phyloP scores from a whole-genome alignment of 1,139 yeast species.

The Geotrichum macrosporum region DNA sequence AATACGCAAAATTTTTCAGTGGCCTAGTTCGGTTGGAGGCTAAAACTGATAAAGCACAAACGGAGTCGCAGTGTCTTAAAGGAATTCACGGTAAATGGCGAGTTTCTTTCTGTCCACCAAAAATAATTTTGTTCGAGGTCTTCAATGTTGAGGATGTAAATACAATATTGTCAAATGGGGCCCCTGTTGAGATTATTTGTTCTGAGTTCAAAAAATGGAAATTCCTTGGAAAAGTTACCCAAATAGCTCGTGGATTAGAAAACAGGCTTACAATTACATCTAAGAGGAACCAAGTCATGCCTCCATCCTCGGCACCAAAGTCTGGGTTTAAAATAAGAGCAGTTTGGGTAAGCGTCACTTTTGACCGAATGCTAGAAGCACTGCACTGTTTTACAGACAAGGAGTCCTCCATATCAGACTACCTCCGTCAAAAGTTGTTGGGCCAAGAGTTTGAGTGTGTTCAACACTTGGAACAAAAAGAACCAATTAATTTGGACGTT shows the following conservation, averaged over 20 bases:
- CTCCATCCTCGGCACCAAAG: neutral
- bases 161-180: neutral
- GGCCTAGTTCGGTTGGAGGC: neutral
- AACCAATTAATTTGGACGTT: constrained; percentile 46
- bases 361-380: constrained; percentile 79
- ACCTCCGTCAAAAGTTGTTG: neutral
- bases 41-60: neutral
- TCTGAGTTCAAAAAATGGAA: neutral
- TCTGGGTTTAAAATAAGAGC: constrained; percentile 70
- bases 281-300: neutral
- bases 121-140: neutral
- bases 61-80: neutral
- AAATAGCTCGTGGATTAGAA: neutral
- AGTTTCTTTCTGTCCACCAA: neutral
- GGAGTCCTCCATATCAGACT: neutral
- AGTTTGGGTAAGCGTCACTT: constrained; percentile 83
- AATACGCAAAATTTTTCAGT: neutral
- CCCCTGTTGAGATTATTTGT: neutral
- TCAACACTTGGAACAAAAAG: neutral
- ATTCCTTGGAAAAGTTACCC: neutral
- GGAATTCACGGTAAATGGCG: neutral
- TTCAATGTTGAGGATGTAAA: neutral
- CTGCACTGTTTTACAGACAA: neutral
- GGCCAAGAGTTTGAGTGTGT: neutral
- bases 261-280: neutral